Evolutionary conservation across 805 yeast species (phyloP).

Genomic region (Metschnikowia orientalis): DNA sequence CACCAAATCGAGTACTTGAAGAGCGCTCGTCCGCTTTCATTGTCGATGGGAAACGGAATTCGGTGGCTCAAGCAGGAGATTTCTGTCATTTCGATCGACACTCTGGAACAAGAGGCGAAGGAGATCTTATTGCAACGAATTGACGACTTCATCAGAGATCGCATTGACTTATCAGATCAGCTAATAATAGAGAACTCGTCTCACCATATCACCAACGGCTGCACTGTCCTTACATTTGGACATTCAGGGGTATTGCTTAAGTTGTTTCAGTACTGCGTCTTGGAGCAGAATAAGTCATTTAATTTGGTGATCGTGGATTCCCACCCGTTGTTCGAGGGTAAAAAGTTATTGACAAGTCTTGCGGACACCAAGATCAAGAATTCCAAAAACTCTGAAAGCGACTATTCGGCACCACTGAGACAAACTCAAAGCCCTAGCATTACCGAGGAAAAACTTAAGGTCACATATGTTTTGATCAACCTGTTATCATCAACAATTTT

Average conservation of each 20-base stretch:
- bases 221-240: slow-evolving; percentile 83
- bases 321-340: slow-evolving; percentile 92
- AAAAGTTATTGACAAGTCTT: slow-evolving; percentile 62
- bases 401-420: slow-evolving; percentile 14
- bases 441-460: slow-evolving; percentile 54
- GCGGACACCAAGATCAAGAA: slow-evolving; percentile 35
- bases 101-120: slow-evolving; percentile 66
- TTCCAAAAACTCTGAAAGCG: slow-evolving; percentile 18
- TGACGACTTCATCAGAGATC: slow-evolving; percentile 77
- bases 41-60: slow-evolving; percentile 96
- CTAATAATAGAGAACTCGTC: slow-evolving; percentile 80
- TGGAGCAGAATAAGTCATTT: slow-evolving; percentile 58
- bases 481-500: slow-evolving; percentile 72
- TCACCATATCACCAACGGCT: slow-evolving; percentile 66
- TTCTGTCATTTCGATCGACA: slow-evolving; percentile 71
- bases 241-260: slow-evolving; percentile 79
- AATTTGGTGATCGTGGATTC: slow-evolving; percentile 87
- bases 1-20: slow-evolving; percentile 91
- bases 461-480: slow-evolving; percentile 74
- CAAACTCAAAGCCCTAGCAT: slow-evolving; percentile 21
- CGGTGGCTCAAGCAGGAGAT: slow-evolving; percentile 96
- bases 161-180: slow-evolving; percentile 75
- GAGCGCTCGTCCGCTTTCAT: slow-evolving; percentile 84
- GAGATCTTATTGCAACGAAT: slow-evolving; percentile 58
- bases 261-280: slow-evolving; percentile 63